Conservation (phyloP, 345 rosid species). For the Carallia brachiata region DNA sequence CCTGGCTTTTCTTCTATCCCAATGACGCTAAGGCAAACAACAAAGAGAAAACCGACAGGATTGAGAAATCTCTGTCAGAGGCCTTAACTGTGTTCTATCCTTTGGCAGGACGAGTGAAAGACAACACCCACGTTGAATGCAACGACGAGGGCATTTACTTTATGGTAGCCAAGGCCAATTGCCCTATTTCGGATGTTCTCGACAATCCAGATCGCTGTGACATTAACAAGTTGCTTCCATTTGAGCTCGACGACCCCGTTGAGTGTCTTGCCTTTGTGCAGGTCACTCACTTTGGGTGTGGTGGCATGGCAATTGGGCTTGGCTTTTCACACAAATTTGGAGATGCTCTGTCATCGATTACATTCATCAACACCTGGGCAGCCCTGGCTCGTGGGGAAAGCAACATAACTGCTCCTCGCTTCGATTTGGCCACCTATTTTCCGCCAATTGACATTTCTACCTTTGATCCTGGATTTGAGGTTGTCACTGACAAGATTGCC, state of each 20-base stretch:
- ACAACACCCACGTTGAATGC: slow-evolving; percentile 20
- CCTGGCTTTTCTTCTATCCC: slow-evolving; percentile 8
- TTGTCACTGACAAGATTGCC: slow-evolving; percentile 32
- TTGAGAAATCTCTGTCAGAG: slow-evolving; percentile 41
- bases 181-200: slow-evolving; percentile 27
- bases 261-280: not conserved
- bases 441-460: slow-evolving; percentile 32
- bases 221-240: slow-evolving; percentile 27
- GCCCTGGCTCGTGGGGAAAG: slow-evolving; percentile 6
- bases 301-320: slow-evolving; percentile 10
- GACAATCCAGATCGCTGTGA: slow-evolving; percentile 6
- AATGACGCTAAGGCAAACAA: not conserved
- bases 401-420: not conserved
- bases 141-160: slow-evolving; percentile 36
- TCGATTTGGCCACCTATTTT: slow-evolving; percentile 29
- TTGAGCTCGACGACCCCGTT: slow-evolving; percentile 10
- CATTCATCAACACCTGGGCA: slow-evolving; percentile 13
- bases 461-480: slow-evolving; percentile 17
- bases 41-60: not conserved
- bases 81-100: slow-evolving; percentile 38
- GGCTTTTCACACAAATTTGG: slow-evolving; percentile 19
- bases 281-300: slow-evolving; percentile 17
- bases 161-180: slow-evolving; percentile 29
- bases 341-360: not conserved
- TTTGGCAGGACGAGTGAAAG: slow-evolving; percentile 13